Conservation (phyloP, 2,329 filamentous ascomycete species). For the Botryotinia calthae region DNA sequence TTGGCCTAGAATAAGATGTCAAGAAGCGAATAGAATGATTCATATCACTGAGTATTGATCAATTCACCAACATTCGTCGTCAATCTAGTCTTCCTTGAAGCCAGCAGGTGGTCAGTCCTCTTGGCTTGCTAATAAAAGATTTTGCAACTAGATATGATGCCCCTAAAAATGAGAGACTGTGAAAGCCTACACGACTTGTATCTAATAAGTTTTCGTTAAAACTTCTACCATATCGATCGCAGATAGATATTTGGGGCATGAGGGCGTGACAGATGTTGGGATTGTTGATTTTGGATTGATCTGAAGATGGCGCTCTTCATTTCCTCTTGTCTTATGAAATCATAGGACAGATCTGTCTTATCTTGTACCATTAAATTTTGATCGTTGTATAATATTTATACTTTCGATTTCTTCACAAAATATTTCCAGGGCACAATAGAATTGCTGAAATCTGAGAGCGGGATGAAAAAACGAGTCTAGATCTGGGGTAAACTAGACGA, state of each 20-base stretch:
- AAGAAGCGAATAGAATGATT: neutral
- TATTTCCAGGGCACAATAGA: neutral
- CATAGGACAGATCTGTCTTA: neutral
- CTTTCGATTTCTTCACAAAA: neutral
- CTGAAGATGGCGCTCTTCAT: neutral
- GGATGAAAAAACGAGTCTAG: neutral
- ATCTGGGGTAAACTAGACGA: neutral
- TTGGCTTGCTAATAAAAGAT: neutral
- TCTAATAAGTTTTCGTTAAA: neutral
- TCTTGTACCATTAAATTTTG: neutral
- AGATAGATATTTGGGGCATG: neutral
- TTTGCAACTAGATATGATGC: neutral
- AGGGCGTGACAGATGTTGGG: neutral
- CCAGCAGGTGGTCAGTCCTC: neutral
- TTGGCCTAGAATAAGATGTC: fast-evolving
- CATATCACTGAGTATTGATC: neutral
- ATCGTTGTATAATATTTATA: neutral
- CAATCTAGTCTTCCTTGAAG: neutral
- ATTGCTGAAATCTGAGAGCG: neutral
- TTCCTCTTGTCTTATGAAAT: neutral
- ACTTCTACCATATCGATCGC: neutral
- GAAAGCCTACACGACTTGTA: neutral
- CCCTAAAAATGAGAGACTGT: neutral
- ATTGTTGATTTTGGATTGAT: neutral
- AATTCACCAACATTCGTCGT: neutral